Base-by-base conservation (phyloP, 768 basidiomycete genomes). In the Boletus barrowsii region DNA sequence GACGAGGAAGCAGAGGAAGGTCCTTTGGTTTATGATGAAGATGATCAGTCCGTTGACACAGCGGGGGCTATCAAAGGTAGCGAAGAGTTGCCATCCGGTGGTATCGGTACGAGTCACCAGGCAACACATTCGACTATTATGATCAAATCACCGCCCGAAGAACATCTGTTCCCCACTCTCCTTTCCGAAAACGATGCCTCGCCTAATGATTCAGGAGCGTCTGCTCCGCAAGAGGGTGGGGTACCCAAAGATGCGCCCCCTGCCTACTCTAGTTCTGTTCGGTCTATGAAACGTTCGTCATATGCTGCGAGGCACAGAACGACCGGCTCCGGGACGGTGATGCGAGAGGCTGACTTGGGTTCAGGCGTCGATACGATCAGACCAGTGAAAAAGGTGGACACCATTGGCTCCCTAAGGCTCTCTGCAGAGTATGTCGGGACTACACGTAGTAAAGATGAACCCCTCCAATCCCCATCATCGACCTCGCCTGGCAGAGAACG, bases 351-450 rank as follows among this genome's bases (percentile, higher is more conserved):
- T 11, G 93, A 95, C 70, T 66, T 95, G n/a, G 93, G 92, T 17
- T 88, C 78, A 49, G 93, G 93, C 37, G 78, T 90, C 42, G 91
- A 90, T 63, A 98, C 95, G 2, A 92, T 98, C 63, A 81, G 93
- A 49, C 94, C 95, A 0, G 85, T 96, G 57, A 96, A 95, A 80
- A 92, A 90, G 64, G 86, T 96, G 30, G 93, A 97, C 67, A 79
- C 87, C 5, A 76, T 79, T 11, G 84, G 87, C 4, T 93, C 92
- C 5, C 72, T 93, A 14, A 77, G 86, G 56, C 69, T 90, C 18
- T 93, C 92, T 1, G 79, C 83, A 10, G 93, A 91, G 62, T 94
- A 83, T 65, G 84, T 93, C 29, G 93, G 92, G 10, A 90, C 78
- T 58, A 65, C 84, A 53, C 77, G 86, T 47, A 62, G 69, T 44